A percentile compares a stretch with the other conserved stretches of the same genome.
These are phyloP conservation scores for Nitzschia sp. DNA, from an alignment of 108 stramenopile species.

Conservation along the genomic window DNA sequence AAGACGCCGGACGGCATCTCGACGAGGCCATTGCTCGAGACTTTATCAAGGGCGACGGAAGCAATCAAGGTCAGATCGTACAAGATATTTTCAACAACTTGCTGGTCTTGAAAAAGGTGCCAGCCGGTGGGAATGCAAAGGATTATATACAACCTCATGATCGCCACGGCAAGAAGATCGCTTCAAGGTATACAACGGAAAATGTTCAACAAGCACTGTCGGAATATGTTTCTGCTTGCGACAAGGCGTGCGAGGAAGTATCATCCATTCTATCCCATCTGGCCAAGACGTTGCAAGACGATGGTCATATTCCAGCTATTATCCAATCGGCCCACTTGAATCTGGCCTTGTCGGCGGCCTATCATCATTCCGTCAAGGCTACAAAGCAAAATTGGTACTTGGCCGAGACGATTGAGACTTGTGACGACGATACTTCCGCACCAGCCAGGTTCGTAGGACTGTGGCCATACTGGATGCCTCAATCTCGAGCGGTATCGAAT, in stretches of 20 bases:
- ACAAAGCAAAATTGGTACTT: constrained; percentile 67
- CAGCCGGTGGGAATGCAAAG: constrained; percentile 40
- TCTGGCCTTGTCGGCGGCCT: constrained; percentile 74
- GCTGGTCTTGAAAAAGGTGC: constrained; percentile 73
- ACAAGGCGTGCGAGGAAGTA: constrained; percentile 55
- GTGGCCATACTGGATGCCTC: constrained; percentile 90
- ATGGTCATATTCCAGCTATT: constrained; percentile 77
- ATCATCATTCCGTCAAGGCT: constrained; percentile 74
- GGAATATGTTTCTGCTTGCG: constrained; percentile 71
- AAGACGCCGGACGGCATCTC: constrained; percentile 45
- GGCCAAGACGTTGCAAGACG: constrained; percentile 49
- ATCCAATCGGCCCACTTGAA: constrained; percentile 78
- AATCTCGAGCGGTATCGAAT: constrained; percentile 61
- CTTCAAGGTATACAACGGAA: constrained; percentile 83
- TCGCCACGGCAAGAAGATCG: constrained; percentile 81
- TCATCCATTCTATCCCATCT: constrained; percentile 53
- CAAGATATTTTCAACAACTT: constrained; percentile 90
- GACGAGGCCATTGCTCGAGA: constrained; percentile 60
- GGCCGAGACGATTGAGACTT: constrained; percentile 49
- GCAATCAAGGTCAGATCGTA: constrained; percentile 39
- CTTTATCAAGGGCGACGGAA: constrained; percentile 53
- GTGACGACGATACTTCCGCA: constrained; percentile 13
- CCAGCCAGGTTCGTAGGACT: constrained; percentile 58
- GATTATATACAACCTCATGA: constrained; percentile 68
- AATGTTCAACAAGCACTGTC: constrained; percentile 71